Evolutionary conservation across 805 yeast species (phyloP).

Genomic region (Candida vartiovaarae): DNA sequence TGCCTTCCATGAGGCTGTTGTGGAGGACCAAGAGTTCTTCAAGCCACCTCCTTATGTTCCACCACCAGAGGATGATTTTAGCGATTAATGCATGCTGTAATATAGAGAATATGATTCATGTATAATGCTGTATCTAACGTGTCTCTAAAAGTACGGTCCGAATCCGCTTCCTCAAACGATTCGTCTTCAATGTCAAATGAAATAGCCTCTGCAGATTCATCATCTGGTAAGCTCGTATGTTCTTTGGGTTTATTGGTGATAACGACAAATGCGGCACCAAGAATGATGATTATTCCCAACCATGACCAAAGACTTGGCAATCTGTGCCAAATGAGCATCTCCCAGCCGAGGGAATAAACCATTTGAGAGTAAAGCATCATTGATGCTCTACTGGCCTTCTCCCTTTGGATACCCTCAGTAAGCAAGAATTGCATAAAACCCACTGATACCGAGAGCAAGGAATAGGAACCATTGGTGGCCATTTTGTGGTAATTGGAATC

Average conservation of each 20-base stretch:
- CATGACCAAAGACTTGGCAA: constrained; percentile 63
- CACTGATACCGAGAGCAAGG: constrained; percentile 58
- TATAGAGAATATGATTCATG: not conserved
- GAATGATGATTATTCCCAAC: constrained; percentile 61
- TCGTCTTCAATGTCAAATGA: too few species aligned
- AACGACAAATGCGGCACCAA: constrained; percentile 57
- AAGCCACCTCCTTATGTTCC: constrained; percentile 68
- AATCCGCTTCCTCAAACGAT: too few species aligned
- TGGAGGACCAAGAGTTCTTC: constrained; percentile 58
- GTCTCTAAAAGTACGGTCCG: not conserved
- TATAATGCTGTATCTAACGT: not conserved
- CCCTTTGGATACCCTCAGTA: constrained; percentile 80
- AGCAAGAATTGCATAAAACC: constrained; percentile 79
- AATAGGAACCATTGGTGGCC: constrained; percentile 60
- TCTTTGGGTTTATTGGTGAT: constrained; percentile 41
- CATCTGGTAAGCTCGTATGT: constrained; percentile 34
- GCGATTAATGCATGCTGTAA: constrained; percentile 7
- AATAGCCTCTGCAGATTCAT: constrained; percentile 29
- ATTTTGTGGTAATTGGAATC: constrained; percentile 56
- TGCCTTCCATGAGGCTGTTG: constrained; percentile 37
- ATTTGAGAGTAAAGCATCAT: constrained; percentile 71
- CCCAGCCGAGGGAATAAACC: constrained; percentile 75
- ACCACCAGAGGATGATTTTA: constrained; percentile 31
- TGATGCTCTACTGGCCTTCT: constrained; percentile 69
- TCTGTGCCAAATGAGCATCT: constrained; percentile 62